A percentile compares a stretch with the other conserved stretches of the same genome.
phyloP scores from a whole-genome alignment of 768 basidiomycete species.

The Termitomyces sp. region DNA sequence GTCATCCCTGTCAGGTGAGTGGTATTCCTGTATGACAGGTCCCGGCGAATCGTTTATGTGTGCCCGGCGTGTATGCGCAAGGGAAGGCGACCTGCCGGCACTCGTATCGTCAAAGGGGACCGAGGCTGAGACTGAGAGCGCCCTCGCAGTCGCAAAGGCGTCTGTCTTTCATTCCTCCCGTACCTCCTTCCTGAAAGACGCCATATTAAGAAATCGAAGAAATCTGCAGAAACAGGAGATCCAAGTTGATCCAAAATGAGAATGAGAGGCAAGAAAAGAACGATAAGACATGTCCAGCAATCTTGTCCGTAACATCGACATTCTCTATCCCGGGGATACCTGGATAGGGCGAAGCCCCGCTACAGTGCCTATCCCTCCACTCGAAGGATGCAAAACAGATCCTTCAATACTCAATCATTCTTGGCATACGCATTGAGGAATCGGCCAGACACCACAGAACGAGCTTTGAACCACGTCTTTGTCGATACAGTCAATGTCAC shows the following conservation, averaged over 20 bases:
- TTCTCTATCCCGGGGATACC: conserved; percentile 88
- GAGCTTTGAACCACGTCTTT: conserved; percentile 73
- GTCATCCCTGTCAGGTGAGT: too few species aligned
- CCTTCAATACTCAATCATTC: conserved; percentile 97
- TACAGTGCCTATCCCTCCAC: conserved; percentile 86
- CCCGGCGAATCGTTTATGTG: too few species aligned
- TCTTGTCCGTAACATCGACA: conserved; percentile 87
- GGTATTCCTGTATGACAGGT: too few species aligned
- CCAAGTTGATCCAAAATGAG: conserved; percentile 92
- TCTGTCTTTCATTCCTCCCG: too few species aligned
- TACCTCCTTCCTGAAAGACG: too few species aligned
- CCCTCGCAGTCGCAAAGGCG: too few species aligned
- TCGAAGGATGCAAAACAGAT: conserved; percentile 93
- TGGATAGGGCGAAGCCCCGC: conserved; percentile 87
- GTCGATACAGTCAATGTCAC: conserved; percentile 83
- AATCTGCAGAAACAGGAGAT: conserved; percentile 90
- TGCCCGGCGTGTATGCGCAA: too few species aligned
- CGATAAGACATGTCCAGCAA: conserved; percentile 91
- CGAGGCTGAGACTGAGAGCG: too few species aligned
- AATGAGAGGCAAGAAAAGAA: conserved; percentile 91
- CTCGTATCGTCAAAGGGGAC: too few species aligned
- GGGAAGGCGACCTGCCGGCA: too few species aligned
- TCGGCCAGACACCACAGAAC: conserved; percentile 84
- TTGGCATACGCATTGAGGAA: conserved; percentile 87
- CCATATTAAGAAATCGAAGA: conserved; percentile 63